These are phyloP conservation scores for Penstemon eatonii DNA, from an alignment of 257 asterid species.

Conservation along the genomic window DNA sequence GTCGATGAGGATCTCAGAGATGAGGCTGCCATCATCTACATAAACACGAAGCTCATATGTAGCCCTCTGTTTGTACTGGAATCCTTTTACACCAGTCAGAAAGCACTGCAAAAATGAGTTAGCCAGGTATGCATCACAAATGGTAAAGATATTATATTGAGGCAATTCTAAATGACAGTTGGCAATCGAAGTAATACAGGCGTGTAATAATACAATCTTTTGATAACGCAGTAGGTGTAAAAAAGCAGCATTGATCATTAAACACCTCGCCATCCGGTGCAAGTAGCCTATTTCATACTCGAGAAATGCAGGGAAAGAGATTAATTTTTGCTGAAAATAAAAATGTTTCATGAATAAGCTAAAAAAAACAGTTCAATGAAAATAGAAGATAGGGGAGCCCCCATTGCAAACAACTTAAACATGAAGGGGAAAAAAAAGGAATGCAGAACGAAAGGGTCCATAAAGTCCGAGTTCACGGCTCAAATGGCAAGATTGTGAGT, in stretches of 20 bases:
- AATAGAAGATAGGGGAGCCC: no score
- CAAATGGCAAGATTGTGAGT: no score
- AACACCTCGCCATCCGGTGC: not conserved
- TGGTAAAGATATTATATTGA: constrained; percentile 4
- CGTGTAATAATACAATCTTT: no score
- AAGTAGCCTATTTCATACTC: constrained; percentile 6
- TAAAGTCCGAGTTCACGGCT: no score
- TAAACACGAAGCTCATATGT: constrained; percentile 71
- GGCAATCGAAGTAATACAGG: not conserved
- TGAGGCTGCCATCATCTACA: constrained; percentile 96
- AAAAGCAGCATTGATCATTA: not conserved
- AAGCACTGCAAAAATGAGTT: constrained; percentile 58
- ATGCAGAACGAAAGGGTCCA: no score
- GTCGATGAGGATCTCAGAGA: constrained; percentile 73
- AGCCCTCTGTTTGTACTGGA: constrained; percentile 55
- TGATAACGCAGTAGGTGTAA: no score
- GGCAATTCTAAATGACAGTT: not conserved
- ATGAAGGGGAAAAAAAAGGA: no score
- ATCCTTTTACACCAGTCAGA: constrained; percentile 78
- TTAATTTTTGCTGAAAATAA: not conserved
- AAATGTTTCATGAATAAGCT: not conserved
- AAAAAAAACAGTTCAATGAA: no score
- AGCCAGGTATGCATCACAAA: not conserved
- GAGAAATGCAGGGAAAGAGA: not conserved
- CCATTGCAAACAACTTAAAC: no score